Evolutionary conservation across 176 grass and related monocot genomes (phyloP).

Genomic region (Otatea glauca): DNA sequence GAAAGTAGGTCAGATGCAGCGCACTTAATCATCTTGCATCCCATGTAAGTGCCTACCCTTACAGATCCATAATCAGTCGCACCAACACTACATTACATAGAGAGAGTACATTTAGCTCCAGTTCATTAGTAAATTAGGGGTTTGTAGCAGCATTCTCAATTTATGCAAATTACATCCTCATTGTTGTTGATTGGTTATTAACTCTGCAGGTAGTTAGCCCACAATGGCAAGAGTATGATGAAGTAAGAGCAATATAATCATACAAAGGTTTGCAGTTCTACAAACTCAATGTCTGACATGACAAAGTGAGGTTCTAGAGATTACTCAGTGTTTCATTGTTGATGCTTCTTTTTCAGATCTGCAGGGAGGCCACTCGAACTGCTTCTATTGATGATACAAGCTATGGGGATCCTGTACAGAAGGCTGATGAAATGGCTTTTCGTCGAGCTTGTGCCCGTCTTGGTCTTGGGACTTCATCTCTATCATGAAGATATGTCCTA

Average conservation of each 20-base stretch:
- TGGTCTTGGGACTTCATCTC: too few species aligned
- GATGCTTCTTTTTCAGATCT: too few species aligned
- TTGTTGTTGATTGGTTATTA: conserved; percentile 11
- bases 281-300: conserved; percentile 1
- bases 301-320: too few species aligned
- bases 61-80: conserved; percentile 96
- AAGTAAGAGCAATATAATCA: neutral
- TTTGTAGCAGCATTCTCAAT: conserved; percentile 36
- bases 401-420: too few species aligned
- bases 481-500: too few species aligned
- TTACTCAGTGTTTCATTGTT: too few species aligned
- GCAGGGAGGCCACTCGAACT: too few species aligned
- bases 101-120: conserved; percentile 36
- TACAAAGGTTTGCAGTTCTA: conserved; percentile 27
- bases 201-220: conserved; percentile 86
- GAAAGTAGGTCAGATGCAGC: conserved; percentile 65
- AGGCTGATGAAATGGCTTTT: too few species aligned
- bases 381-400: too few species aligned
- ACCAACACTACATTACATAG: conserved; percentile 68
- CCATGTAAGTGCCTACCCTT: conserved; percentile 97
- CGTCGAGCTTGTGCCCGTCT: too few species aligned
- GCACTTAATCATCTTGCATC: conserved; percentile 88
- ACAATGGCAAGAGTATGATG: conserved; percentile 87
- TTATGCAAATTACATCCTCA: neutral
- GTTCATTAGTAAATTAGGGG: conserved; percentile 64